phyloP scores from a whole-genome alignment of 192 early-diverging fungal species.

The Linnemannia schmuckeri region DNA sequence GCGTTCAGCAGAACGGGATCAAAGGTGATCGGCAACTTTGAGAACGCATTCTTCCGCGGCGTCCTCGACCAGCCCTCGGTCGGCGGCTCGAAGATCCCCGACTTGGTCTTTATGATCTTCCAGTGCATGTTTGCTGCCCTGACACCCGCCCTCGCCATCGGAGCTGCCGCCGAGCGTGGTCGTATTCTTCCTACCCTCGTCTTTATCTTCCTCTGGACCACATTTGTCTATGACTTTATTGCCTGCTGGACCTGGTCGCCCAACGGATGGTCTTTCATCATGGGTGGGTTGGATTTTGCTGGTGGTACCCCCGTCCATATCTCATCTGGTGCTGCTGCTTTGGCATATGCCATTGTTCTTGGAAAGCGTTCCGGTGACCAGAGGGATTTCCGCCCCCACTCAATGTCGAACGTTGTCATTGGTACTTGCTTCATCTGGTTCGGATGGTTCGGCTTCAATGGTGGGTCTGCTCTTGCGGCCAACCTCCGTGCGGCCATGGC shows the following conservation, averaged over 20 bases:
- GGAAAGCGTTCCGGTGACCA: slow-evolving; percentile 86
- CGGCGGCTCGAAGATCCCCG: slow-evolving; percentile 76
- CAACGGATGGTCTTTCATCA: slow-evolving; percentile 86
- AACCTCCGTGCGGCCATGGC: slow-evolving; percentile 92
- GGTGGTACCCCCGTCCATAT: slow-evolving; percentile 98
- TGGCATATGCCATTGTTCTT: slow-evolving; percentile 89
- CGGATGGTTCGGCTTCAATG: slow-evolving; percentile 98
- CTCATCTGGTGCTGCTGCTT: slow-evolving; percentile 87
- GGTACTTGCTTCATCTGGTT: slow-evolving; percentile 94
- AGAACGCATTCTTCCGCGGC: slow-evolving; percentile 77
- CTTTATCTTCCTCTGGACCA: slow-evolving; percentile 95
- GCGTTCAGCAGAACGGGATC: slow-evolving; percentile 82
- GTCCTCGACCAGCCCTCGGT: slow-evolving; percentile 63
- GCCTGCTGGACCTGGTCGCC: slow-evolving; percentile 95
- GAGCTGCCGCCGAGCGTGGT: slow-evolving; percentile 91
- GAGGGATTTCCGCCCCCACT: slow-evolving; percentile 85
- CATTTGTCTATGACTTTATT: slow-evolving; percentile 93
- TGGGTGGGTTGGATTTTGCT: slow-evolving; percentile 94
- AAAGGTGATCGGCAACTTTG: slow-evolving; percentile 86
- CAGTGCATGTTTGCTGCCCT: slow-evolving; percentile 96
- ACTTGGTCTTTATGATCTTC: slow-evolving; percentile 83
- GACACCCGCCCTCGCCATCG: slow-evolving; percentile 92
- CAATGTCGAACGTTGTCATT: slow-evolving; percentile 92
- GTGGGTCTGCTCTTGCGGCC: slow-evolving; percentile 83
- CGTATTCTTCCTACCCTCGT: slow-evolving; percentile 87